Evolutionary conservation across 148 eudicot species (phyloP), one percentile per base, ranked within the genome.

Genomic region (Chenopodium quinoa): DNA sequence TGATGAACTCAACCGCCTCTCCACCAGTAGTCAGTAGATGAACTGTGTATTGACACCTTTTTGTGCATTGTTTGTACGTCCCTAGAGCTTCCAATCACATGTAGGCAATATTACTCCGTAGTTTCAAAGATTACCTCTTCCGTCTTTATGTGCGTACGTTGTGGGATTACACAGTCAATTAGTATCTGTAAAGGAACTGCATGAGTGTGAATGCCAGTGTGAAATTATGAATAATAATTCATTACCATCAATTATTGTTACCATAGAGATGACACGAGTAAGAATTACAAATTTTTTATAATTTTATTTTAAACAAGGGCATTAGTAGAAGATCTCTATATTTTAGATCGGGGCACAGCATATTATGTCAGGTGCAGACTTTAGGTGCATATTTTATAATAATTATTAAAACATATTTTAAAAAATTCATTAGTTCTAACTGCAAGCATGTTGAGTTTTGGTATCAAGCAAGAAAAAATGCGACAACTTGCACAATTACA

Each of bases 381-480:
- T 58, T 16, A 16, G 63, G 63, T 58, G 63, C 17, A 58, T 14
- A 78, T 48, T 67, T 78, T 58, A 68, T 48, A 31, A 58, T 34
- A 67, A 63, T 29, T 73, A 78, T 67, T 66, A 63, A 25, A 25
- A 44, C 22, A 66, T 66, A 66, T 46, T 27, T 78, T 78, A 46
- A 7, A n/a, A 8, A 46, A 64, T 46, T 78, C 19, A n/a, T 25
- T 29, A 27, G 31, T 29, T 48, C 19, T 31, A 50, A 73, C 11
- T 17, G 17, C 46, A 34, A 32, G n/a, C 50, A 52, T 79, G 50
- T 48, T 54, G 20, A 78, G 81, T 47, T 19, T 79, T 79, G 60
- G 75, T 70, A 69, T 71, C 75, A 31, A 79, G 4, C 25, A 60
- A 40, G 13, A 79, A 37, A 54, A 71, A 76, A 79, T 71, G 82